Conservation (phyloP, 2,329 filamentous ascomycete species). For the Teratosphaeria epicoccoides region DNA sequence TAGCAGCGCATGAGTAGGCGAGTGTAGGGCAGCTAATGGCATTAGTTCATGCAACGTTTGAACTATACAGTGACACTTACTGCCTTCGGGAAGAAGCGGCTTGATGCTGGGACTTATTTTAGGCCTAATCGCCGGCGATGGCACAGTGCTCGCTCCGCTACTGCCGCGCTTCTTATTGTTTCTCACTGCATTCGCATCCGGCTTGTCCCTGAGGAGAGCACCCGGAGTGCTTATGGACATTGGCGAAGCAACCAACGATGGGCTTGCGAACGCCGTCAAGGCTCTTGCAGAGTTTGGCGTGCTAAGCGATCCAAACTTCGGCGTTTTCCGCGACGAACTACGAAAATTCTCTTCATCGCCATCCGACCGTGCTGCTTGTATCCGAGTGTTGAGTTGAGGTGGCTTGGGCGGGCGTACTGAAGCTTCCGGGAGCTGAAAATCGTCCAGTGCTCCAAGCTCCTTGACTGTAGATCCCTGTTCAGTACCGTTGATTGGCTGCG, state of each 20-base stretch:
- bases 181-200: constrained; percentile 34
- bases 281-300: constrained; percentile 31
- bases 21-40: constrained; percentile 35
- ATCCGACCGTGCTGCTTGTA: constrained; percentile 26
- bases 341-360: constrained; percentile 45
- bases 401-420: constrained; percentile 19
- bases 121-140: constrained; percentile 76
- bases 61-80: constrained; percentile 32
- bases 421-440: not conserved
- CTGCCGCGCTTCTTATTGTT: constrained; percentile 57
- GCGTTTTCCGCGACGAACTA: constrained; percentile 56
- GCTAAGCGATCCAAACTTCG: constrained; percentile 50
- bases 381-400: constrained; percentile 43
- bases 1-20: constrained; percentile 57
- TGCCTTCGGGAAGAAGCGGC: constrained; percentile 64
- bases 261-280: constrained; percentile 39
- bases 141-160: constrained; percentile 46
- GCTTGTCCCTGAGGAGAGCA: constrained; percentile 19
- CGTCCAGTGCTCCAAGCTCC: not conserved
- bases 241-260: constrained; percentile 36
- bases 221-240: constrained; percentile 36
- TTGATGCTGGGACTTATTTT: constrained; percentile 93
- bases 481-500: constrained; percentile 1
- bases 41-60: constrained; percentile 7
- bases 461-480: not conserved